phyloP scores from a whole-genome alignment of 495 filamentous ascomycete species.

The Cudoniella acicularis region DNA sequence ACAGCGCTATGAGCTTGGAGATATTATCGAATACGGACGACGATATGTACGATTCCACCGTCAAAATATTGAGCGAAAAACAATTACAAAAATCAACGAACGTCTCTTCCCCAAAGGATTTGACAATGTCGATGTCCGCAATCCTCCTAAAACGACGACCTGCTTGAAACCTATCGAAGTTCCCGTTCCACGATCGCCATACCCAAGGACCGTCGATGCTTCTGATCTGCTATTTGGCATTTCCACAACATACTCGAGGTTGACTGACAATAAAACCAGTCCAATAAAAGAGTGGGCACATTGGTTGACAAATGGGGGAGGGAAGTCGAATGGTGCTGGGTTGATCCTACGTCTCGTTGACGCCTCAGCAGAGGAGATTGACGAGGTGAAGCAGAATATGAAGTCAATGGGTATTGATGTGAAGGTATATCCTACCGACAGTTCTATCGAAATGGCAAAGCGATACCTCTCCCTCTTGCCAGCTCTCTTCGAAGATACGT shows the following conservation, averaged over 20 bases:
- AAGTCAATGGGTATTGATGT: constrained; percentile 19
- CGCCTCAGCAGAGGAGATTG: constrained; percentile 14
- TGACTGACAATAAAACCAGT: constrained; percentile 30
- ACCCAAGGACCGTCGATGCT: constrained; percentile 37
- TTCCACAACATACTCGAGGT: constrained; percentile 19
- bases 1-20: constrained; percentile 40
- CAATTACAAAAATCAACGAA: constrained; percentile 42
- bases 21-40: constrained; percentile 47
- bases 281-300: constrained; percentile 24
- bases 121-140: constrained; percentile 41
- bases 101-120: constrained; percentile 40
- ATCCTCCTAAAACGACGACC: constrained; percentile 33
- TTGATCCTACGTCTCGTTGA: constrained; percentile 20
- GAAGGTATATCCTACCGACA: constrained; percentile 19
- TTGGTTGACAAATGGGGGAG: constrained; percentile 33
- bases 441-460: constrained; percentile 21
- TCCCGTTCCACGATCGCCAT: constrained; percentile 42
- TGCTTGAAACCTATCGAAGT: constrained; percentile 46
- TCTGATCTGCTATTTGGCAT: constrained; percentile 24
- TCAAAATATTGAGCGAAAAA: constrained; percentile 38
- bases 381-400: constrained; percentile 9
- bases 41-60: constrained; percentile 45
- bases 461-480: constrained; percentile 23
- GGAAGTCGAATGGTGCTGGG: constrained; percentile 34
- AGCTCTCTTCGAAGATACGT: constrained; percentile 18